These are phyloP conservation scores for Alliaria petiolata DNA, from an alignment of 345 rosid species.

Conservation along the genomic window DNA sequence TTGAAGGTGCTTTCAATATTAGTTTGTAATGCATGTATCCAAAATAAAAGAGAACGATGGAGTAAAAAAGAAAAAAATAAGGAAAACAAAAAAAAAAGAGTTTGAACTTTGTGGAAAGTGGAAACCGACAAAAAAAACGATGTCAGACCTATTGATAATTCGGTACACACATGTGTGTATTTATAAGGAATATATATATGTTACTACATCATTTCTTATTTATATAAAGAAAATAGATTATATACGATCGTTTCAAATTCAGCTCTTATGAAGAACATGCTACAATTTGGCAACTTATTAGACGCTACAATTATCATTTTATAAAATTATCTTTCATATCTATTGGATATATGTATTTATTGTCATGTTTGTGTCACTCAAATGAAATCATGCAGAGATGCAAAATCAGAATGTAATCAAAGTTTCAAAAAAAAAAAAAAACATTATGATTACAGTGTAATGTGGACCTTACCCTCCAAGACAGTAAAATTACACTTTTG, in stretches of 20 bases:
- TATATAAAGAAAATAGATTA: not conserved
- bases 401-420: conserved; percentile 5
- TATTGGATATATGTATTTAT: not conserved
- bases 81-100: not conserved
- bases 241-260: not conserved
- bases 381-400: conserved; percentile 7
- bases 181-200: not conserved
- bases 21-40: not conserved
- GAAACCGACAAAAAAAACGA: conserved; percentile 34
- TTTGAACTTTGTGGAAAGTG: conserved; percentile 35
- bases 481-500: conserved; percentile 24
- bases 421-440: not conserved
- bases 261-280: not conserved
- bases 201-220: not conserved
- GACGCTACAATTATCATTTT: not conserved
- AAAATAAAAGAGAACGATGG: not conserved
- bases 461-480: conserved; percentile 15
- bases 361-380: not conserved
- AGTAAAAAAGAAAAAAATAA: not conserved
- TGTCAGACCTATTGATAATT: conserved; percentile 14
- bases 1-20: no score
- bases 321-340: not conserved
- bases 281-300: not conserved
- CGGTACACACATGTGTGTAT: not conserved
- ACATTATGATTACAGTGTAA: conserved; percentile 4